Conservation (phyloP, 495 filamentous ascomycete genomes). For the Thermothielavioides terrestris region DNA sequence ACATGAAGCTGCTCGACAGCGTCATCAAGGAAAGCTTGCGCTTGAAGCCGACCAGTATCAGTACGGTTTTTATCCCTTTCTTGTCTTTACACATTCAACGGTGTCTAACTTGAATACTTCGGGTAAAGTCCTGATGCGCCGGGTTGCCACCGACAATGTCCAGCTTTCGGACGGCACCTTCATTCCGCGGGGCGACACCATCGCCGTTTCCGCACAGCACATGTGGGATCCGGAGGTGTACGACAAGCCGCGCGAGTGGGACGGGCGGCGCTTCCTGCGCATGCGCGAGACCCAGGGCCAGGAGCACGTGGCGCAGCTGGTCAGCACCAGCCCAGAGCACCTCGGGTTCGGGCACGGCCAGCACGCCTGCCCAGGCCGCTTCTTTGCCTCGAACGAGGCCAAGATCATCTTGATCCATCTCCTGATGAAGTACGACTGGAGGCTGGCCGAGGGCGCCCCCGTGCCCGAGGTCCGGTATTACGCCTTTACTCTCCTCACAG, state of each 20-base stretch:
- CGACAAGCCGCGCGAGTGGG: slow-evolving; percentile 34
- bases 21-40: slow-evolving; percentile 41
- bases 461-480: slow-evolving; percentile 1
- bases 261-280: slow-evolving; percentile 40
- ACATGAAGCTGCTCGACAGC: slow-evolving; percentile 47
- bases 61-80: slow-evolving; percentile 5
- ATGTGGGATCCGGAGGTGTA: slow-evolving; percentile 38
- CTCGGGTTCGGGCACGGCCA: slow-evolving; percentile 33
- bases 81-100: neutral
- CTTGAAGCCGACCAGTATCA: slow-evolving; percentile 22
- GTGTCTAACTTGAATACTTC: neutral
- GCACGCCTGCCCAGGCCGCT: slow-evolving; percentile 36
- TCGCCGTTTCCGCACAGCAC: slow-evolving; percentile 26
- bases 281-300: slow-evolving; percentile 31
- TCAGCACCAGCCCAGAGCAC: slow-evolving; percentile 34
- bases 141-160: slow-evolving; percentile 29
- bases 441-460: slow-evolving; percentile 13
- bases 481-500: slow-evolving; percentile 5
- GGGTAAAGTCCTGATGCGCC: slow-evolving; percentile 35
- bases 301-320: slow-evolving; percentile 37
- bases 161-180: slow-evolving; percentile 41
- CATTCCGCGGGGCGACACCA: slow-evolving; percentile 40
- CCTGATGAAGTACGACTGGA: slow-evolving; percentile 33
- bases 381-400: slow-evolving; percentile 34
- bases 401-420: slow-evolving; percentile 30